Percentiles rank a stretch among this genome's conserved stretches.
Conservation (phyloP, 2,329 filamentous ascomycete genomes). For the Pseudogymnoascus sp. region DNA sequence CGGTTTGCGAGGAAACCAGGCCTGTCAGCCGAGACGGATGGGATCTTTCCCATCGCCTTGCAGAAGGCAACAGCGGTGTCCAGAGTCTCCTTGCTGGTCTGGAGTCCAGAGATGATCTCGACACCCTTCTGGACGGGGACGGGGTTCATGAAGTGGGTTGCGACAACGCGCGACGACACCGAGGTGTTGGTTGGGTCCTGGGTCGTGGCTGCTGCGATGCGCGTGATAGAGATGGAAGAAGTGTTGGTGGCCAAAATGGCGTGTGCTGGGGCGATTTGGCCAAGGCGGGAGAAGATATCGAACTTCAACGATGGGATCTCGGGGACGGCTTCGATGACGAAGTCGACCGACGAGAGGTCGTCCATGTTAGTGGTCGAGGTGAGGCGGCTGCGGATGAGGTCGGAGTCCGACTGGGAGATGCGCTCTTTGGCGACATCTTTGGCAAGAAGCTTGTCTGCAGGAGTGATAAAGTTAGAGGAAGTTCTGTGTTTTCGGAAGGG, state of each 20-base stretch:
- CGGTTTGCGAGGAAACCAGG: slow-evolving; percentile 94
- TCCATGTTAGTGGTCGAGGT: slow-evolving; percentile 65
- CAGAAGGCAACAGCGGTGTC: slow-evolving; percentile 80
- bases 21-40: slow-evolving; percentile 78
- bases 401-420: slow-evolving; percentile 73
- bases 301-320: slow-evolving; percentile 84
- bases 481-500: not conserved
- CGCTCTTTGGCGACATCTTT: slow-evolving; percentile 88
- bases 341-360: slow-evolving; percentile 75
- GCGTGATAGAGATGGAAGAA: slow-evolving; percentile 95
- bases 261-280: slow-evolving; percentile 72
- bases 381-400: slow-evolving; percentile 63
- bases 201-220: slow-evolving; percentile 82
- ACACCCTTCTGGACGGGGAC: slow-evolving; percentile 95
- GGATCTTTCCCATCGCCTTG: slow-evolving; percentile 85
- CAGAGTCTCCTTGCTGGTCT: slow-evolving; percentile 77
- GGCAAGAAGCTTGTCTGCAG: slow-evolving; percentile 77
- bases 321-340: slow-evolving; percentile 95
- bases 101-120: slow-evolving; percentile 90
- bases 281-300: slow-evolving; percentile 77
- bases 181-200: slow-evolving; percentile 70
- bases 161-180: slow-evolving; percentile 79
- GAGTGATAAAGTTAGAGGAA: not conserved
- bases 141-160: slow-evolving; percentile 99
- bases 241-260: slow-evolving; percentile 95